A percentile compares a stretch with the other conserved stretches of the same genome.
These are phyloP conservation scores for Trifolium fragiferum DNA, from an alignment of 306 rosid species.

Conservation along the genomic window DNA sequence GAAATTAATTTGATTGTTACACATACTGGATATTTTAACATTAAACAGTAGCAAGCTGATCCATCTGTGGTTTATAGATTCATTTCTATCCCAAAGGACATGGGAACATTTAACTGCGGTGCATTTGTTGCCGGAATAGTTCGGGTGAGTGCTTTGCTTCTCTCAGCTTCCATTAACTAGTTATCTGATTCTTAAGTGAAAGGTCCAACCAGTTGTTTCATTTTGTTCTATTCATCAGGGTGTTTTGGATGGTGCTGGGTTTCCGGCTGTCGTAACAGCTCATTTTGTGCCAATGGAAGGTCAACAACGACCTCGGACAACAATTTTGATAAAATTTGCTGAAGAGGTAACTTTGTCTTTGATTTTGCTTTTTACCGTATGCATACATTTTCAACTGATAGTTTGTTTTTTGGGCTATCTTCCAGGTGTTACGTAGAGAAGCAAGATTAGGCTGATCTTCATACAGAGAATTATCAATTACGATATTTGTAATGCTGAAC, in stretches of 20 bases:
- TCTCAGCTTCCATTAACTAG: slow-evolving; percentile 17
- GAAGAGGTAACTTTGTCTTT: slow-evolving; percentile 71
- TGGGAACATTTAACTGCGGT: slow-evolving; percentile 98
- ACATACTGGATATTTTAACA: slow-evolving; percentile 14
- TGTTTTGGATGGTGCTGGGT: slow-evolving; percentile 90
- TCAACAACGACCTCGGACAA: slow-evolving; percentile 93
- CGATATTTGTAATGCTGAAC: slow-evolving; percentile 44
- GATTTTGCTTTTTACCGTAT: slow-evolving; percentile 10
- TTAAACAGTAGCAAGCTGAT: slow-evolving; percentile 37
- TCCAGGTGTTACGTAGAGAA: slow-evolving; percentile 89
- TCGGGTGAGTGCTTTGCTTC: slow-evolving; percentile 60
- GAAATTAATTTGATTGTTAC: not conserved
- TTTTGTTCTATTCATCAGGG: slow-evolving; percentile 56
- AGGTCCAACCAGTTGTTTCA: slow-evolving; percentile 36
- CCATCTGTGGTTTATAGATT: slow-evolving; percentile 60
- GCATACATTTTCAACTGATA: slow-evolving; percentile 12
- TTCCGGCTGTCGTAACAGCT: slow-evolving; percentile 99
- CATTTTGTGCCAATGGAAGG: slow-evolving; percentile 99
- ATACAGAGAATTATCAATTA: slow-evolving; percentile 26
- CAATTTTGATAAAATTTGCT: slow-evolving; percentile 89
- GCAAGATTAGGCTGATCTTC: slow-evolving; percentile 81
- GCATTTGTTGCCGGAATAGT: slow-evolving; percentile 99
- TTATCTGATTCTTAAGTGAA: slow-evolving; percentile 35
- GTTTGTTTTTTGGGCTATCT: slow-evolving; percentile 35
- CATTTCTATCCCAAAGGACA: slow-evolving; percentile 96